A percentile compares a stretch with the other conserved stretches of the same genome.
These are phyloP conservation scores for Ajuga chamaepitys DNA, from an alignment of 257 asterid species.

Conservation along the genomic window DNA sequence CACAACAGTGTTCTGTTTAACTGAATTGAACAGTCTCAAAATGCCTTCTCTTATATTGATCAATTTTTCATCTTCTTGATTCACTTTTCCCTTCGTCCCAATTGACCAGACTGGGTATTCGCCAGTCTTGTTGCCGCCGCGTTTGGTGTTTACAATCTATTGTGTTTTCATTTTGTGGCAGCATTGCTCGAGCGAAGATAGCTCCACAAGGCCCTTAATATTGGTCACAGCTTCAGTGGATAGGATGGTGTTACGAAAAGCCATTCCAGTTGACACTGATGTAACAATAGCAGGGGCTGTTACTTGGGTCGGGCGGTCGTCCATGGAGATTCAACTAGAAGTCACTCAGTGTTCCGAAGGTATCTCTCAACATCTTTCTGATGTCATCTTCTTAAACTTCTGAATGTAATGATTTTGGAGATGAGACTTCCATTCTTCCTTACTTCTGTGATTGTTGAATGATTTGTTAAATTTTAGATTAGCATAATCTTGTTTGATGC, in stretches of 20 bases:
- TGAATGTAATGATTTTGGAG: neutral
- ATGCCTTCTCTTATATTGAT: neutral
- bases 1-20: neutral
- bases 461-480: neutral
- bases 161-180: constrained; percentile 22
- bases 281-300: constrained; percentile 70
- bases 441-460: neutral
- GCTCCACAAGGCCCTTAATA: constrained; percentile 64
- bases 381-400: neutral
- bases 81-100: neutral
- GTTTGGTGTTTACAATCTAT: too few relatives aligned
- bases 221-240: constrained; percentile 94
- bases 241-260: constrained; percentile 71
- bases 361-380: constrained; percentile 17
- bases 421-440: neutral
- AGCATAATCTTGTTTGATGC: neutral
- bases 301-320: constrained; percentile 92
- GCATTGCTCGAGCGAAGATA: constrained; percentile 68
- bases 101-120: too few relatives aligned
- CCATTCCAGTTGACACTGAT: constrained; percentile 61
- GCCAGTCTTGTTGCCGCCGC: too few relatives aligned
- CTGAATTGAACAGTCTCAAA: neutral
- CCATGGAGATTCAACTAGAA: constrained; percentile 89
- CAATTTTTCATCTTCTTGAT: neutral
- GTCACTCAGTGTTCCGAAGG: constrained; percentile 66